phyloP scores from a whole-genome alignment of 2,329 filamentous ascomycete species.

The Emericellopsis cladophorae region DNA sequence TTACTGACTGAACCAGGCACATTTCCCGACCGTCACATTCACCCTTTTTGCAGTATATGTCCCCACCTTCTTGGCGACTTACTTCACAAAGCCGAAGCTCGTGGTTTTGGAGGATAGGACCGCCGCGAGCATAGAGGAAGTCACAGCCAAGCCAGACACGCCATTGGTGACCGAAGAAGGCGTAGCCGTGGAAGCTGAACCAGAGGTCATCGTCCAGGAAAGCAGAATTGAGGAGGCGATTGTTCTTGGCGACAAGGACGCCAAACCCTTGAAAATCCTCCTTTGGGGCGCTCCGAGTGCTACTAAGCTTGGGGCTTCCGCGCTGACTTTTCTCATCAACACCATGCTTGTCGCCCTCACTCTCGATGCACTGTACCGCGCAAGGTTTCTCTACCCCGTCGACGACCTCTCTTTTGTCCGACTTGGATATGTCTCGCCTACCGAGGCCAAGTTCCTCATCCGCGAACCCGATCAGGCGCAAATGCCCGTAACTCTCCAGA shows the following conservation, averaged over 20 bases:
- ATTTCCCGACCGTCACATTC: constrained; percentile 39
- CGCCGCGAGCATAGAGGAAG: constrained; percentile 40
- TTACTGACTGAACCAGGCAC: constrained; percentile 14
- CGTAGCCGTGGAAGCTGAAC: constrained; percentile 12
- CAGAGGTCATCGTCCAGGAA: constrained; percentile 29
- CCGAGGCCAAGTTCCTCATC: constrained; percentile 67
- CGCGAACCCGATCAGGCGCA: constrained; percentile 68
- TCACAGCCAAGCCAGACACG: constrained; percentile 15
- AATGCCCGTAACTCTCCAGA: constrained; percentile 64
- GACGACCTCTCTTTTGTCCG: constrained; percentile 75
- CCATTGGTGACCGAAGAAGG: constrained; percentile 17
- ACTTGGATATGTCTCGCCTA: constrained; percentile 74
- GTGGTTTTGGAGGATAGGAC: constrained; percentile 48
- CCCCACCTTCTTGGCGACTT: constrained; percentile 48
- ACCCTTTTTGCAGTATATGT: constrained; percentile 55
- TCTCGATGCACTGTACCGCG: constrained; percentile 67
- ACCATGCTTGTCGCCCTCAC: constrained; percentile 53
- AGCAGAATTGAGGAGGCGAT: constrained; percentile 53
- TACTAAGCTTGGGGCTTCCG: constrained; percentile 51
- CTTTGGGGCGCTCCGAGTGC: constrained; percentile 66
- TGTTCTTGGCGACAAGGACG: constrained; percentile 41
- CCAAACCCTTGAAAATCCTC: constrained; percentile 50
- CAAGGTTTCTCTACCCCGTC: constrained; percentile 54
- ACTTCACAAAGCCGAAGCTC: constrained; percentile 41
- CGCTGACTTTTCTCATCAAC: constrained; percentile 62